Evolutionary conservation across 78 protist species (phyloP).

Genomic region (Dictyostelium citrinum): DNA sequence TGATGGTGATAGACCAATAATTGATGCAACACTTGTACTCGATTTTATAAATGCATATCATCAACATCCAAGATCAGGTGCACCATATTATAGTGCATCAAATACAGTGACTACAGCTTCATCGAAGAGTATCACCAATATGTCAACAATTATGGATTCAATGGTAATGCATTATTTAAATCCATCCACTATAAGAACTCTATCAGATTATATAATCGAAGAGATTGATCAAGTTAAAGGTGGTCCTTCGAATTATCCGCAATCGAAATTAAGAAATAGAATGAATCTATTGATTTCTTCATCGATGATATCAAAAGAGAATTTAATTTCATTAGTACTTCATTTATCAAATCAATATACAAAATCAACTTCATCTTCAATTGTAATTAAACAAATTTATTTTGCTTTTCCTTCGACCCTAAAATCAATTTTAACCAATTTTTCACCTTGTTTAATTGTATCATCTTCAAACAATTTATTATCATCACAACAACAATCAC

Average conservation of each 20-base stretch:
- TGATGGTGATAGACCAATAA: neutral
- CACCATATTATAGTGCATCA: conserved; percentile 49
- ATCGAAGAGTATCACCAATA: neutral
- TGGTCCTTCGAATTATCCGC: neutral
- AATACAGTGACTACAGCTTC: neutral
- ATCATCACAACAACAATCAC: neutral
- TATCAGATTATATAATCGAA: conserved; percentile 19
- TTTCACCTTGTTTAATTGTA: conserved; percentile 12
- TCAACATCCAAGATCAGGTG: conserved; percentile 54
- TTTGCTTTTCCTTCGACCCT: conserved; percentile 17
- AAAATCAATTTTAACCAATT: conserved; percentile 5
- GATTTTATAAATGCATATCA: conserved; percentile 38
- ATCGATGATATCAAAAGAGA: neutral
- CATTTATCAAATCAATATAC: conserved; percentile 12
- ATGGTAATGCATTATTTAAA: neutral
- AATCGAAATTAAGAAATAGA: neutral
- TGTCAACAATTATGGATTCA: neutral
- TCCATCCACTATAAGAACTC: neutral
- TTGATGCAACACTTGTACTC: neutral
- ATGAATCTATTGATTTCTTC: conserved; percentile 3
- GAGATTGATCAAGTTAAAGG: conserved; percentile 15
- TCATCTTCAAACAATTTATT: neutral
- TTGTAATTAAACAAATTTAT: conserved; percentile 20
- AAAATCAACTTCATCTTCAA: neutral
- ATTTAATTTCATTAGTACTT: conserved; percentile 25